phyloP scores from a whole-genome alignment of 495 filamentous ascomycete species.

The Neurospora sp. region DNA sequence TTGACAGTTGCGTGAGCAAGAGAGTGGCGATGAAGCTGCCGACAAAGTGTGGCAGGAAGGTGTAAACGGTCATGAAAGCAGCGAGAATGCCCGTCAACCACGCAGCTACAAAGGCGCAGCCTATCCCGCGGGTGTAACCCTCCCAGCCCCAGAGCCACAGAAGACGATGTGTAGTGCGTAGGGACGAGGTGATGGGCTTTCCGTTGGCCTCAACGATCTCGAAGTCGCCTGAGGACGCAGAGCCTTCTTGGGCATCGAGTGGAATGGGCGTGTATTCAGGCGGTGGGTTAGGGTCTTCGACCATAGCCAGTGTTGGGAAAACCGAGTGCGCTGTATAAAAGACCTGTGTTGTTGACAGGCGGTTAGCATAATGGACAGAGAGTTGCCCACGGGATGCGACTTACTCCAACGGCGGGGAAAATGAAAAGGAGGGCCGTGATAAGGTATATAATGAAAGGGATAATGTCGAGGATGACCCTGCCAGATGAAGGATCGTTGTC shows the following conservation, averaged over 20 bases:
- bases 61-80: slow-evolving; percentile 10
- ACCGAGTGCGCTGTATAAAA: slow-evolving; percentile 30
- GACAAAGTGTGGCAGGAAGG: slow-evolving; percentile 15
- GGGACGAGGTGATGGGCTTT: slow-evolving; percentile 31
- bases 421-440: not conserved
- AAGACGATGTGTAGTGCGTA: slow-evolving; percentile 32
- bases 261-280: slow-evolving; percentile 34
- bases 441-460: slow-evolving; percentile 13
- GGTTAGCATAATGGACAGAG: slow-evolving; percentile 5
- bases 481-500: not conserved
- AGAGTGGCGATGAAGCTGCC: slow-evolving; percentile 25
- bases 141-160: slow-evolving; percentile 28
- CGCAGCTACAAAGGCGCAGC: slow-evolving; percentile 15
- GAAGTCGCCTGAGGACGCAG: slow-evolving; percentile 14
- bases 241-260: slow-evolving; percentile 15
- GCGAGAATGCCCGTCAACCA: slow-evolving; percentile 7
- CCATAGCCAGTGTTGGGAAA: slow-evolving; percentile 35
- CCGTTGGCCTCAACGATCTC: not conserved
- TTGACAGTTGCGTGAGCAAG: slow-evolving; percentile 25
- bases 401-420: slow-evolving; percentile 21
- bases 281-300: slow-evolving; percentile 38
- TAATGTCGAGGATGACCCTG: not conserved
- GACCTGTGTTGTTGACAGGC: slow-evolving; percentile 13
- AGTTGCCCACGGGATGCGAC: not conserved
- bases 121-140: slow-evolving; percentile 31